Evolutionary conservation across 352 stramenopile genomes (phyloP).

Genomic region (Pseudoperonospora humuli): DNA sequence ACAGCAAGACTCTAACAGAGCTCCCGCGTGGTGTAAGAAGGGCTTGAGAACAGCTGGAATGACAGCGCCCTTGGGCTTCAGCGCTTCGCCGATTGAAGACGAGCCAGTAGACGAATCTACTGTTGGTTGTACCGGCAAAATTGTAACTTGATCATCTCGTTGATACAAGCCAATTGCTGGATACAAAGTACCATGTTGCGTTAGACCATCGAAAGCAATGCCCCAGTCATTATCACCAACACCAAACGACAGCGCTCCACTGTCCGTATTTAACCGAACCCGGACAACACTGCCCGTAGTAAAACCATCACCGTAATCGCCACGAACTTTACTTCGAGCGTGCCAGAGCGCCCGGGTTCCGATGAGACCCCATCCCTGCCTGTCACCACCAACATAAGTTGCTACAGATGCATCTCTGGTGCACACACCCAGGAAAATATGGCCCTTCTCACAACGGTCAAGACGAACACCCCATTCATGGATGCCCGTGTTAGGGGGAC

Average conservation of each 20-base stretch:
- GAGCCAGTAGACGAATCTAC: constrained; percentile 24
- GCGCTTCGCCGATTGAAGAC: constrained; percentile 16
- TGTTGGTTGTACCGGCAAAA: constrained; percentile 54
- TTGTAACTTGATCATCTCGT: constrained; percentile 83
- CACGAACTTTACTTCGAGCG: constrained; percentile 83
- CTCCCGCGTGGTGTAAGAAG: constrained; percentile 58
- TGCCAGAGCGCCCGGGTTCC: constrained; percentile 85
- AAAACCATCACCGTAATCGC: constrained; percentile 85
- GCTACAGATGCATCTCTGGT: constrained; percentile 79
- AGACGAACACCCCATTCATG: constrained; percentile 85
- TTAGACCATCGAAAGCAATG: constrained; percentile 83
- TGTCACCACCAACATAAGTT: constrained; percentile 85
- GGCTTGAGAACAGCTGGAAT: constrained; percentile 70
- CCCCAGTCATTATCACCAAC: constrained; percentile 85
- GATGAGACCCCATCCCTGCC: constrained; percentile 85
- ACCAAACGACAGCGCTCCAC: constrained; percentile 78
- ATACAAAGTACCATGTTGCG: constrained; percentile 83
- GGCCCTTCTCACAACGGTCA: constrained; percentile 84
- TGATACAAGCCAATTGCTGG: constrained; percentile 85
- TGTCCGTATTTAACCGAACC: constrained; percentile 82
- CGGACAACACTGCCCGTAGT: constrained; percentile 79
- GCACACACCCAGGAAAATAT: constrained; percentile 87
- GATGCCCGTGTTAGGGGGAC: constrained; percentile 74
- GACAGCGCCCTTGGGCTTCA: constrained; percentile 28
- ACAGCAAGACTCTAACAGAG: constrained; percentile 50